These are phyloP conservation scores for Sporothrix euskadiensis DNA, from an alignment of 2,329 filamentous ascomycete species.

Conservation along the genomic window DNA sequence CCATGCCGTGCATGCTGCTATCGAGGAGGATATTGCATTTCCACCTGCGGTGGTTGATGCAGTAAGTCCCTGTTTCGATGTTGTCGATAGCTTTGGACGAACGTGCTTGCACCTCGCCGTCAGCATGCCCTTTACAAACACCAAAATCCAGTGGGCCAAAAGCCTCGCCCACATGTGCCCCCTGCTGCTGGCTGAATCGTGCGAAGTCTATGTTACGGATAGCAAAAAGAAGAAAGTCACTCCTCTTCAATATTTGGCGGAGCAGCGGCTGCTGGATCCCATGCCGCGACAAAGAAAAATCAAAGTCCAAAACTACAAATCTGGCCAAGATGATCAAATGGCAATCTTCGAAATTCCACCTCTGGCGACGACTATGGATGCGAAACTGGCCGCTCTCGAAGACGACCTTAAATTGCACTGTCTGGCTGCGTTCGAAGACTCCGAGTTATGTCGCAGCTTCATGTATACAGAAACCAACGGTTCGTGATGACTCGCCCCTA, in stretches of 20 bases:
- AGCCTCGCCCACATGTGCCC: conserved; percentile 16
- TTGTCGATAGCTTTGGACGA: conserved; percentile 9
- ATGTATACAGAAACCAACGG: conserved; percentile 19
- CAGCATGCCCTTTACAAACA: conserved; percentile 18
- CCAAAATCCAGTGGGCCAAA: conserved; percentile 12
- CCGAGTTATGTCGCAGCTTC: conserved; percentile 1
- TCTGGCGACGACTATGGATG: neutral
- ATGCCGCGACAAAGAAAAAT: neutral
- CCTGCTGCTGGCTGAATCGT: neutral
- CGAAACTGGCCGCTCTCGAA: conserved; percentile 2
- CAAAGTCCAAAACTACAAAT: conserved; percentile 1
- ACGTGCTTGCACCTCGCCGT: conserved; percentile 13
- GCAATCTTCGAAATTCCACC: neutral
- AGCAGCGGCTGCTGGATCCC: conserved; percentile 5
- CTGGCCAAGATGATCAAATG: neutral
- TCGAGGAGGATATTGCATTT: conserved; percentile 13
- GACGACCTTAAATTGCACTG: conserved; percentile 17
- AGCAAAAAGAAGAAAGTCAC: conserved; percentile 20
- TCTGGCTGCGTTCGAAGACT: conserved; percentile 9
- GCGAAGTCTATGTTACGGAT: neutral
- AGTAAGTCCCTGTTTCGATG: neutral
- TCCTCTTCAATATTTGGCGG: conserved; percentile 10
- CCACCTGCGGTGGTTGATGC: conserved; percentile 2
- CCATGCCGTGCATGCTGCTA: conserved; percentile 19
- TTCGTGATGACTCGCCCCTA: neutral